These are phyloP conservation scores for Exidia glandulosa DNA, from an alignment of 768 basidiomycete genomes.

Conservation along the genomic window DNA sequence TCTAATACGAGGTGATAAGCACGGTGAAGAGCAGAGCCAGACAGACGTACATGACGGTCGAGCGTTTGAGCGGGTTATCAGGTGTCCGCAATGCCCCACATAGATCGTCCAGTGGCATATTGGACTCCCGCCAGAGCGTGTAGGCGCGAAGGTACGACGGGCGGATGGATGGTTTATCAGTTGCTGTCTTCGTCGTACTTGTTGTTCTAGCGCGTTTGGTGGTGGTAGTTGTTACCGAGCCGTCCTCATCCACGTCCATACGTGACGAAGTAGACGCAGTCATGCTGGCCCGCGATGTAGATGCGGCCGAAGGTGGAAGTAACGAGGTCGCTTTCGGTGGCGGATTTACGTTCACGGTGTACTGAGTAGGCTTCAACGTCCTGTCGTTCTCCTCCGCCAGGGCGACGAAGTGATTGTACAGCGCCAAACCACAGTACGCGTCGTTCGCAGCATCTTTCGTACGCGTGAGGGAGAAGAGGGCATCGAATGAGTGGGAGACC, in stretches of 20 bases:
- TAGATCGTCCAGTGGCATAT: constrained; percentile 27
- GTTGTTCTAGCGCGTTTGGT: too few relatives aligned
- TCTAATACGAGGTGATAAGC: constrained; percentile 18
- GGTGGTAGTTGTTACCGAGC: background rate
- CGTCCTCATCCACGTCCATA: too few relatives aligned
- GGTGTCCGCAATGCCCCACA: constrained; percentile 25
- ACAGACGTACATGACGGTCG: constrained; percentile 32
- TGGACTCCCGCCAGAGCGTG: constrained; percentile 29
- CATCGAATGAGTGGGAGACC: background rate
- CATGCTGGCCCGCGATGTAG: too few relatives aligned
- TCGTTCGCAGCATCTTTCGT: constrained; percentile 42
- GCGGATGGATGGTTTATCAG: too few relatives aligned
- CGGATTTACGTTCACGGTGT: constrained; percentile 18
- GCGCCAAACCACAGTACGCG: constrained; percentile 34
- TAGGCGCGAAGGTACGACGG: constrained; percentile 28
- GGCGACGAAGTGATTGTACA: constrained; percentile 27
- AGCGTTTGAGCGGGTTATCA: constrained; percentile 31
- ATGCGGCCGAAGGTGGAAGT: background rate
- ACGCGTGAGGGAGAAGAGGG: background rate
- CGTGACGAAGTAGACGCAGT: too few relatives aligned
- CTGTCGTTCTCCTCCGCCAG: constrained; percentile 18
- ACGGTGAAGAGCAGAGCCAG: constrained; percentile 1
- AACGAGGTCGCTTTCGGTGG: background rate
- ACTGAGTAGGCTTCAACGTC: constrained; percentile 11
- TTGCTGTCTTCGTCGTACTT: background rate